Evolutionary conservation across 345 rosid genomes (phyloP).

Genomic region (Bretschneidera sinensis): DNA sequence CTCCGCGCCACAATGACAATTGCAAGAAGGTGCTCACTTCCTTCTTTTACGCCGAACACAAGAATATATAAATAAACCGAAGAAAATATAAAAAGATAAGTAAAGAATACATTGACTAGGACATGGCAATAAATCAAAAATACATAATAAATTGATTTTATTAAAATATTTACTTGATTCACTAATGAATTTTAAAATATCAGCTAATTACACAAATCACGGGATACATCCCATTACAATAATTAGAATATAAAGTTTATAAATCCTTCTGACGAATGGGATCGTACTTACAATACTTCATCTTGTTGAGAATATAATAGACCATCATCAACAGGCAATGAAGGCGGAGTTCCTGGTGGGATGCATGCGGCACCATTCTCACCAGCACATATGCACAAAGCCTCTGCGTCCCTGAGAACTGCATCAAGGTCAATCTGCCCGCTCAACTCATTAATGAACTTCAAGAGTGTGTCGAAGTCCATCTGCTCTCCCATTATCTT

Average conservation of each 20-base stretch:
- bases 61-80: too few relatives aligned
- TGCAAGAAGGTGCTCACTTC: too few relatives aligned
- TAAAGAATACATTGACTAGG: too few relatives aligned
- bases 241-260: neutral
- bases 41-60: too few relatives aligned
- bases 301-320: conserved; percentile 54
- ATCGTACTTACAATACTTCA: conserved; percentile 62
- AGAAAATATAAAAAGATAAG: too few relatives aligned
- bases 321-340: conserved; percentile 60
- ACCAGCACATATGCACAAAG: conserved; percentile 87
- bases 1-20: too few relatives aligned
- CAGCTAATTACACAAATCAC: conserved; percentile 7
- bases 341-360: conserved; percentile 95
- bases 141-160: neutral
- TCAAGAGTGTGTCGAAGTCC: conserved; percentile 95
- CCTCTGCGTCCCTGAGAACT: conserved; percentile 84
- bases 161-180: neutral
- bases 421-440: conserved; percentile 73
- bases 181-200: neutral
- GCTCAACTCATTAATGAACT: conserved; percentile 89
- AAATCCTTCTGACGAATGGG: too few relatives aligned
- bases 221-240: neutral
- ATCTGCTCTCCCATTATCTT: conserved; percentile 87
- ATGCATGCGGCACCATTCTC: conserved; percentile 87
- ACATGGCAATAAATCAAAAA: neutral